Evolutionary conservation across 2,329 filamentous ascomycete species (phyloP).

Genomic region (Fragosphaeria purpurea): DNA sequence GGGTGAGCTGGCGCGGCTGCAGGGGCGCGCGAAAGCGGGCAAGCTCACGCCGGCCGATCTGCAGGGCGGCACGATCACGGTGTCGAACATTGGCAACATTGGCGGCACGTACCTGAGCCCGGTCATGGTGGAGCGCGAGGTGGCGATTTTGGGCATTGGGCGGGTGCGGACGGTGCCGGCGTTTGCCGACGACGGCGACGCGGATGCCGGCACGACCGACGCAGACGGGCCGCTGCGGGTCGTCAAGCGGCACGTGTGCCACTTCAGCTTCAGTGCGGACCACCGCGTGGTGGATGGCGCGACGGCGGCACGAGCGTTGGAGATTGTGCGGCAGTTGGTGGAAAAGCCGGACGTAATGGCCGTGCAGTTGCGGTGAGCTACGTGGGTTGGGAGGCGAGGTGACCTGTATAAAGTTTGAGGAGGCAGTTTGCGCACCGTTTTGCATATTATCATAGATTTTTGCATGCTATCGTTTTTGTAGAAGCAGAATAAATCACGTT

Average conservation of each 20-base stretch:
- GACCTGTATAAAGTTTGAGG: too few relatives aligned
- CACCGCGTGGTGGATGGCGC: conserved; percentile 91
- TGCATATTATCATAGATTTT: too few relatives aligned
- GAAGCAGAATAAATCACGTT: too few relatives aligned
- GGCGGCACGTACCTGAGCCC: conserved; percentile 87
- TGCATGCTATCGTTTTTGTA: too few relatives aligned
- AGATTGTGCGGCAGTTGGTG: conserved; percentile 64
- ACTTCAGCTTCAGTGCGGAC: conserved; percentile 95
- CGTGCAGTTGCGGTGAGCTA: conserved; percentile 56
- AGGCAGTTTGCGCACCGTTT: too few relatives aligned
- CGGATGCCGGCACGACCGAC: conserved; percentile 46
- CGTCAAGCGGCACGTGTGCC: conserved; percentile 67
- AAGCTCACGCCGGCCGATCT: conserved; percentile 69
- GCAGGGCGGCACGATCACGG: conserved; percentile 79
- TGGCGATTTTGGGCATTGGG: conserved; percentile 85
- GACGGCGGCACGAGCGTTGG: conserved; percentile 84
- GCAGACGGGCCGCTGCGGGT: conserved; percentile 36
- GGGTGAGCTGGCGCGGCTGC: conserved; percentile 62
- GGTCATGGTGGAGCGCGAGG: conserved; percentile 81
- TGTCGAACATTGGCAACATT: conserved; percentile 93
- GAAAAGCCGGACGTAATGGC: conserved; percentile 85
- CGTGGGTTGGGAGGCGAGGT: too few relatives aligned
- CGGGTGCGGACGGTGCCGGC: conserved; percentile 71
- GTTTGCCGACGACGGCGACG: conserved; percentile 52
- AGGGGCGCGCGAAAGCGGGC: conserved; percentile 61